A percentile compares a stretch with the other conserved stretches of the same genome.
phyloP scores from a whole-genome alignment of 139 green algal species.

The Desmodesmus armatus region DNA sequence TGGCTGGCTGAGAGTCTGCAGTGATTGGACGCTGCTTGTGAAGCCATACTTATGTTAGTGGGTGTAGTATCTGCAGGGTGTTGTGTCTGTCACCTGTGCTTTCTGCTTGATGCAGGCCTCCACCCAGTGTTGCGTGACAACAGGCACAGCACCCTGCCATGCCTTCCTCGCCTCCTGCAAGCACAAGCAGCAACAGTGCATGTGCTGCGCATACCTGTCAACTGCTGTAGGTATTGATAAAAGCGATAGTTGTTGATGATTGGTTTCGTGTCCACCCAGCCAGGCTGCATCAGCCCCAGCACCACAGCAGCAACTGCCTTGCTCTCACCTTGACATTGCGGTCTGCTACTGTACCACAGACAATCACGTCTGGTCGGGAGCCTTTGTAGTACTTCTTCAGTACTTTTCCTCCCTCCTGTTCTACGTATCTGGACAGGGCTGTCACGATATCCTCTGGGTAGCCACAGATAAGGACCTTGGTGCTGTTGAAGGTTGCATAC shows the following conservation, averaged over 20 bases:
- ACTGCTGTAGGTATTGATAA: neutral
- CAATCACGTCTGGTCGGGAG: slow-evolving; percentile 10
- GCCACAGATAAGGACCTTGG: slow-evolving; percentile 22
- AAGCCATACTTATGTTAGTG: neutral
- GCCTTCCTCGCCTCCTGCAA: slow-evolving; percentile 14
- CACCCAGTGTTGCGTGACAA: slow-evolving; percentile 40
- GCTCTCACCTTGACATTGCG: slow-evolving; percentile 24
- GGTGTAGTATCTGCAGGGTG: neutral
- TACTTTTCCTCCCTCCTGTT: neutral
- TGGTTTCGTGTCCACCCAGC: neutral
- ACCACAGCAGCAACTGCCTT: neutral
- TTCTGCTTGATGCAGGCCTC: slow-evolving; percentile 10
- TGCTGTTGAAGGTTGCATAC: slow-evolving; percentile 37
- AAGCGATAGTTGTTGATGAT: neutral
- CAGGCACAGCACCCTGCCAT: neutral
- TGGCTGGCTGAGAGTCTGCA: no score
- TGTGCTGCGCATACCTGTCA: neutral
- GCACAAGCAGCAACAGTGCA: no score
- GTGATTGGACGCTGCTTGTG: no score
- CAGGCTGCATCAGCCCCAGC: neutral
- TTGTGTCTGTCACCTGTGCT: slow-evolving; percentile 5
- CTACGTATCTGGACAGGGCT: neutral
- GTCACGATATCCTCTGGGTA: neutral
- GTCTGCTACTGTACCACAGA: slow-evolving; percentile 4
- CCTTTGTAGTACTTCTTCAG: neutral